phyloP scores from a whole-genome alignment of 129 eudicot genomes.

The Flaveria ramosissima region DNA sequence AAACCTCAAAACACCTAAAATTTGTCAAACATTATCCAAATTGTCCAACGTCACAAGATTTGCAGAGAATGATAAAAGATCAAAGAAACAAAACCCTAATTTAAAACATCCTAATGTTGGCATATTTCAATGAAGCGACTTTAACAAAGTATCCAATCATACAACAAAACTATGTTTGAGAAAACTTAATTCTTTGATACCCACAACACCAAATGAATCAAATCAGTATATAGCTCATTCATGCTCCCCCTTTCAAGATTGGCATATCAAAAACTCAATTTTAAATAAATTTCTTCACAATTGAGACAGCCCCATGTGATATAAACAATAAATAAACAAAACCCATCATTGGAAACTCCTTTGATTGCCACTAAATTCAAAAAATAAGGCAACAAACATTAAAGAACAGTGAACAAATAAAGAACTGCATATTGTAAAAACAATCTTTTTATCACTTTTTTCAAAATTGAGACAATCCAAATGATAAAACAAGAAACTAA shows the following conservation, averaged over 20 bases:
- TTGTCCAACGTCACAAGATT: not conserved
- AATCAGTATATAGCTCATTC: conserved; percentile 6
- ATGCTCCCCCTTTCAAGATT: conserved; percentile 16
- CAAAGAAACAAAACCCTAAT: conserved; percentile 18
- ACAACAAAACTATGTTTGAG: not conserved
- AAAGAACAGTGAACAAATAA: not conserved
- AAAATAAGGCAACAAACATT: not conserved
- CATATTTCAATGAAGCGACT: not conserved
- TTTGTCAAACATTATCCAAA: conserved; percentile 11
- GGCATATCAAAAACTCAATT: conserved; percentile 11
- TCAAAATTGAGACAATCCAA: conserved; percentile 19
- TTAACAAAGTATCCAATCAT: not conserved
- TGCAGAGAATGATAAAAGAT: conserved; percentile 18
- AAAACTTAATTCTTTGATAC: conserved; percentile 23
- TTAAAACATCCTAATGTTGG: not conserved
- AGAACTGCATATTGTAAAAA: not conserved
- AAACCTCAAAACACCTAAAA: conserved; percentile 10
- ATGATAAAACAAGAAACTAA: conserved; percentile 19
- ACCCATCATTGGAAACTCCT: conserved; percentile 5
- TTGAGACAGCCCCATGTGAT: conserved; percentile 10
- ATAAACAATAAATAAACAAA: conserved; percentile 8
- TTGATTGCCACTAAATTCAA: conserved; percentile 7
- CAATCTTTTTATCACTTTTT: not conserved
- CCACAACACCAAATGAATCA: conserved; percentile 17
- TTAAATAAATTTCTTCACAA: conserved; percentile 7